Evolutionary conservation across 192 early-diverging fungal species (phyloP), one percentile per base, ranked within the genome.

Genomic region (Umbelopsis sp.): DNA sequence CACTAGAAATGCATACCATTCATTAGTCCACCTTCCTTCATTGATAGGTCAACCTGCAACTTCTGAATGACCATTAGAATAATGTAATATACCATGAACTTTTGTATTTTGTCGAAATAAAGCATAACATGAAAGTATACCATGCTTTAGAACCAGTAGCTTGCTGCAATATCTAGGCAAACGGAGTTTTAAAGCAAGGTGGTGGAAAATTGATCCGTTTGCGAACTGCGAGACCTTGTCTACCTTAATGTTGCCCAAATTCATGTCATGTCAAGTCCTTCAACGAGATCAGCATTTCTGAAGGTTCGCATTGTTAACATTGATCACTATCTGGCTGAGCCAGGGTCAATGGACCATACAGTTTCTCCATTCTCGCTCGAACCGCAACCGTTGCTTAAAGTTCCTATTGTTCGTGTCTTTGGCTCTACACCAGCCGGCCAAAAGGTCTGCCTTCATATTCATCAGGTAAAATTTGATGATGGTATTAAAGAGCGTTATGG

Each of bases 341-440:
- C 82, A 17, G 84, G 84, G 4, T 80, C 80, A 7, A 71, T 80
- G 45, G 84, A 83, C 70, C 16, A 70, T 3, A 59, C 71, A 25
- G 16, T 43, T 11, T 77, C 74, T 29, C 80, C 77, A 17, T 85
- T 84, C 50, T 71, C 74, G 50, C 74, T 78, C 9, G 66, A 73
- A 24, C 67, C 80, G 54, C 82, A 83, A 11, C 80, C 84, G 5
- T 38, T 85, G 38, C 45, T 74, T 11, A 81, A 82, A 43, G 91
- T 92, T 10, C 90, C 91, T n/a, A 84, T 94, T 7, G 74, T 97
- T 59, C 84, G 96, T 11, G 81, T 96, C n/a, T 97, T 91, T 78
- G 95, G 94, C 2, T 75, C 89, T 0, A 92, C 92, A 4, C 76
- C 71, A 32, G 77, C 69, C 36, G 90, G 90, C 0, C 94, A 95